Base-by-base conservation (phyloP, 106 monocot species). In the Narthecium ossifragum region DNA sequence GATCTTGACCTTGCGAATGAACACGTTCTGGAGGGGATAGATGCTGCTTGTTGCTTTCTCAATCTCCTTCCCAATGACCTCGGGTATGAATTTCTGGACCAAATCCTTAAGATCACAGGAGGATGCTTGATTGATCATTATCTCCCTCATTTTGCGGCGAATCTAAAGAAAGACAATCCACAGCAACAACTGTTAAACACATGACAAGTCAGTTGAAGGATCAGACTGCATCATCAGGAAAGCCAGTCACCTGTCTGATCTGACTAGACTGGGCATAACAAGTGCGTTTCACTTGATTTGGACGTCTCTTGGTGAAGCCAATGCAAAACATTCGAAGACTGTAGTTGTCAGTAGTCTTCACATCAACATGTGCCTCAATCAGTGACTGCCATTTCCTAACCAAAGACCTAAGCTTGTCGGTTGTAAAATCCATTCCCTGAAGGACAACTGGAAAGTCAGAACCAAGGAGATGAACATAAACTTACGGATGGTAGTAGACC, bases 331-430 rank as follows among this genome's bases (percentile, higher is more conserved):
- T 67, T 8, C 92, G 71, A 23, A 92, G 54, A 12, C 68, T 81
- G 61, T 84, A 92, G 56, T 65, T 88, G 61, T 92, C 92, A 0
- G 92, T 92, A 10, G 92, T 92, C 55, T 92, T 92, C 22, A 92
- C 92, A 74, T 92, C 92, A n/a, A 92, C 84, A 65, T 92, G 88
- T 4, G 92, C 88, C 37, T 92, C 92, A 37, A 92, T 92, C 17
- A 92, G 46, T 3, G 88, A 81, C 57, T 92, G 92, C 92, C 88
- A 92, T 55, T 92, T 92, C 17, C 78, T 68, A 6, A 92, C 92
- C 23, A 92, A 43, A 0, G 84, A 92, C 47, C 92, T 78, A 13
- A 92, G 78, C 69, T 92, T 88, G 61, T 92, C 92, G 0, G 88
- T 85, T 0, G 92, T 92, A 51, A 92, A 88, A 25, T 81, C 38